Evolutionary conservation across 139 green algal genomes (phyloP).

Genomic region (Parachlorella kessleri): DNA sequence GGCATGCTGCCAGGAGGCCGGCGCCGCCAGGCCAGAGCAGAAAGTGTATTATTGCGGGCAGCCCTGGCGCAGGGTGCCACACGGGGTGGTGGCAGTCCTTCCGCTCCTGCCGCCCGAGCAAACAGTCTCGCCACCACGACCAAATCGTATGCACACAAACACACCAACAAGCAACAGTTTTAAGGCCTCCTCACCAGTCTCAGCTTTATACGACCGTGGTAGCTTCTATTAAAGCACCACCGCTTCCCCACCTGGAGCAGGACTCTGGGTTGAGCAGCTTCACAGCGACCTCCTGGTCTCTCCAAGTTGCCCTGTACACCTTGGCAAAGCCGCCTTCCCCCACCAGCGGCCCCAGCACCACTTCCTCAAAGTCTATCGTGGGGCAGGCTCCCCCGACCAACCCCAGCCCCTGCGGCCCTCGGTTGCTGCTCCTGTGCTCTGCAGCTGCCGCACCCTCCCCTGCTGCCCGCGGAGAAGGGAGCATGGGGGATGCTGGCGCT

Average conservation of each 20-base stretch:
- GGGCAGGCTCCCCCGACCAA: background rate
- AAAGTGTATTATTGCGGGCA: too few species aligned
- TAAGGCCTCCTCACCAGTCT: too few species aligned
- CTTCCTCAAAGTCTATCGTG: slow-evolving; percentile 15
- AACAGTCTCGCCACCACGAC: background rate
- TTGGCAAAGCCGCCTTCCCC: slow-evolving; percentile 67
- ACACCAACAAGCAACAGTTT: background rate
- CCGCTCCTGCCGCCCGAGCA: background rate
- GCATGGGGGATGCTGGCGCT: background rate
- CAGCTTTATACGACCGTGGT: too few species aligned
- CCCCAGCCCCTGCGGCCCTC: background rate
- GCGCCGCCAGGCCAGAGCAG: too few species aligned
- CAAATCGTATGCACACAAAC: background rate
- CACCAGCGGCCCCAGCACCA: slow-evolving; percentile 57
- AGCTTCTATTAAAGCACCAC: too few species aligned
- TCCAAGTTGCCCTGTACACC: slow-evolving; percentile 65
- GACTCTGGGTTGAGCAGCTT: slow-evolving; percentile 52
- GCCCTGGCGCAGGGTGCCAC: too few species aligned
- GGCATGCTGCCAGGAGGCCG: too few species aligned
- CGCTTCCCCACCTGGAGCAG: background rate
- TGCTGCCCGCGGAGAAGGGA: background rate
- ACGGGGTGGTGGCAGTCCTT: too few species aligned
- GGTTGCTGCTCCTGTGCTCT: background rate
- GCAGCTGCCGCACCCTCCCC: background rate
- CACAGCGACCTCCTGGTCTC: slow-evolving; percentile 51